phyloP scores from a whole-genome alignment of 2,329 filamentous ascomycete genomes.

The Botrytis deweyae region DNA sequence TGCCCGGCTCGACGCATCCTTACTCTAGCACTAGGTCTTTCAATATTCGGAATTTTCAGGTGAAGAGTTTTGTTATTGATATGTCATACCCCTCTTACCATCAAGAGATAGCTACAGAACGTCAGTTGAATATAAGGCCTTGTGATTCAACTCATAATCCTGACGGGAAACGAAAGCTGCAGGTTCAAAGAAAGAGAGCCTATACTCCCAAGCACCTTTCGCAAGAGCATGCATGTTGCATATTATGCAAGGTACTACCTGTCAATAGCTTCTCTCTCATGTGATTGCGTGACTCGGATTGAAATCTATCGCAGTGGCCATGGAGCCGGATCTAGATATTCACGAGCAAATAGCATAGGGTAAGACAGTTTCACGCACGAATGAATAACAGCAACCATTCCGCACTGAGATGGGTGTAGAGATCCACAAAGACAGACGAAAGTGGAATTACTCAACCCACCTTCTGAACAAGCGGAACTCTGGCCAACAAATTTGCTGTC shows the following conservation, averaged over 20 bases:
- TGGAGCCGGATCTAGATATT: background rate
- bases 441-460: slow-evolving; percentile 21
- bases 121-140: slow-evolving; percentile 8
- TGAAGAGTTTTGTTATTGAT: background rate
- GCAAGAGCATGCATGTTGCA: slow-evolving; percentile 8
- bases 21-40: background rate
- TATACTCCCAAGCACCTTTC: background rate
- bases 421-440: slow-evolving; percentile 16
- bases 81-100: background rate
- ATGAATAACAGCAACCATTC: background rate
- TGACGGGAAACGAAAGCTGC: background rate
- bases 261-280: background rate
- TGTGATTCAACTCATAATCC: background rate
- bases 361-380: background rate
- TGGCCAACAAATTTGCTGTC: slow-evolving; percentile 3
- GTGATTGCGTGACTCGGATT: background rate
- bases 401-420: background rate
- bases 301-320: background rate
- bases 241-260: slow-evolving; percentile 10
- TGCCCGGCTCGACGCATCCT: slow-evolving; percentile 30
- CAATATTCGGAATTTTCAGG: background rate
- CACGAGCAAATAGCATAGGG: slow-evolving; percentile 7
- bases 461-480: slow-evolving; percentile 7
- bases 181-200: background rate
- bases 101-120: background rate